Conservation (phyloP, 352 stramenopile species). For the Globisporangium solare region DNA sequence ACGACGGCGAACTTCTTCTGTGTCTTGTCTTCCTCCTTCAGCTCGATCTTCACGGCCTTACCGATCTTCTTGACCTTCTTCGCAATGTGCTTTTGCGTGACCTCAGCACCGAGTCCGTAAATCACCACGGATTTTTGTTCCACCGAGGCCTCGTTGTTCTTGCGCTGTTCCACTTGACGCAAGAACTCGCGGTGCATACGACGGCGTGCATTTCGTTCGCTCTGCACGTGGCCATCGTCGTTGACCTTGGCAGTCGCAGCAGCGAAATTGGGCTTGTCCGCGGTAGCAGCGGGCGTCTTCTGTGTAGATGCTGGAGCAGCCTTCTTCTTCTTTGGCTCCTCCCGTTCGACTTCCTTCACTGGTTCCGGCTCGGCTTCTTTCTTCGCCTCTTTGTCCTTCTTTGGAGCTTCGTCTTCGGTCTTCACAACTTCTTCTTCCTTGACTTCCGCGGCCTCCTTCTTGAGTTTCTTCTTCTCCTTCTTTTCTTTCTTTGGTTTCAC, state of each 20-base stretch:
- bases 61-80: conserved; percentile 81
- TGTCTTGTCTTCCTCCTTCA: conserved; percentile 55
- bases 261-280: conserved; percentile 8
- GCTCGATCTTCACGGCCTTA: conserved; percentile 41
- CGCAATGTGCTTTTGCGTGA: conserved; percentile 75
- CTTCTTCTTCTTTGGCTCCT: conserved; percentile 9
- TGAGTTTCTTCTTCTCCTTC: conserved; percentile 12
- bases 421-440: conserved; percentile 9
- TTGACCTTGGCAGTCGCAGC: conserved; percentile 12
- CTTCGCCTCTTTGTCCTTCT: conserved; percentile 12
- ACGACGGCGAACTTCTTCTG: conserved; percentile 62
- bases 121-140: conserved; percentile 74
- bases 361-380: conserved; percentile 3
- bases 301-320: conserved; percentile 3
- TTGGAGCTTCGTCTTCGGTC: conserved; percentile 1
- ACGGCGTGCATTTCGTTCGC: conserved; percentile 73
- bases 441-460: conserved; percentile 12
- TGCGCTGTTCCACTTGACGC: conserved; percentile 60
- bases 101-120: conserved; percentile 59
- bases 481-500: conserved; percentile 9
- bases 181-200: conserved; percentile 74
- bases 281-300: conserved; percentile 9
- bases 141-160: conserved; percentile 39
- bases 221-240: conserved; percentile 44
- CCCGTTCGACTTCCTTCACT: background rate